A percentile compares a stretch with the other conserved stretches of the same genome.
phyloP scores from a whole-genome alignment of 2,329 filamentous ascomycete genomes.

The Cladosporium sp. region DNA sequence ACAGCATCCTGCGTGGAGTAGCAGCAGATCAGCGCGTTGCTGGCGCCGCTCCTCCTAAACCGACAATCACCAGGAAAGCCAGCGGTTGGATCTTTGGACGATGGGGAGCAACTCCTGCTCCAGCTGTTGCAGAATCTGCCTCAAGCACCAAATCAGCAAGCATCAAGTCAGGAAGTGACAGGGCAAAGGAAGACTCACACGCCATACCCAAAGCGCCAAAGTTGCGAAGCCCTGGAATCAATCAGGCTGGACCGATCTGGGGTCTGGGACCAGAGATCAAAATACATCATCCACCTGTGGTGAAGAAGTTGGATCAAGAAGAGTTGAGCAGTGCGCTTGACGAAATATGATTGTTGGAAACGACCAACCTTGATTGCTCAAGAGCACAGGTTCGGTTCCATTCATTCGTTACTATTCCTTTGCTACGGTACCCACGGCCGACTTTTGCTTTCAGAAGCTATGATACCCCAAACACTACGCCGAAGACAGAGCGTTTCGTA shows the following conservation, averaged over 20 bases:
- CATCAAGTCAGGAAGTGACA: slow-evolving; percentile 8
- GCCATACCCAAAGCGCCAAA: slow-evolving; percentile 35
- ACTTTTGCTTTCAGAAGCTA: slow-evolving; percentile 9
- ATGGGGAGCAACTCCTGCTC: slow-evolving; percentile 54
- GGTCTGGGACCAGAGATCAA: slow-evolving; percentile 60
- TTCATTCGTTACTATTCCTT: neutral
- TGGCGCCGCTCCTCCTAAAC: slow-evolving; percentile 29
- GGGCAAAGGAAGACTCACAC: slow-evolving; percentile 24
- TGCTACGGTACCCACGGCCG: slow-evolving; percentile 10
- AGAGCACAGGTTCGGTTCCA: neutral
- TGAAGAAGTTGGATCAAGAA: slow-evolving; percentile 55
- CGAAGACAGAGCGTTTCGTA: slow-evolving; percentile 4
- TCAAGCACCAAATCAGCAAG: slow-evolving; percentile 12
- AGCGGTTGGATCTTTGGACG: slow-evolving; percentile 62
- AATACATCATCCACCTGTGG: slow-evolving; percentile 48
- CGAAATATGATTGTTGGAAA: neutral
- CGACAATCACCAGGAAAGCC: slow-evolving; percentile 48
- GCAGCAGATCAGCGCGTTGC: slow-evolving; percentile 30
- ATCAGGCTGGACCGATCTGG: slow-evolving; percentile 69
- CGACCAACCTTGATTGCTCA: neutral
- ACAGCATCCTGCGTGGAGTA: slow-evolving; percentile 30
- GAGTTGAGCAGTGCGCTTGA: slow-evolving; percentile 44
- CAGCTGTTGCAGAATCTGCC: slow-evolving; percentile 19
- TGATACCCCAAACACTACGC: slow-evolving; percentile 9
- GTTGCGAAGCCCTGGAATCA: slow-evolving; percentile 64